Evolutionary conservation across 1,284 basidiomycete species (phyloP).

Genomic region (Malassezia globosa): DNA sequence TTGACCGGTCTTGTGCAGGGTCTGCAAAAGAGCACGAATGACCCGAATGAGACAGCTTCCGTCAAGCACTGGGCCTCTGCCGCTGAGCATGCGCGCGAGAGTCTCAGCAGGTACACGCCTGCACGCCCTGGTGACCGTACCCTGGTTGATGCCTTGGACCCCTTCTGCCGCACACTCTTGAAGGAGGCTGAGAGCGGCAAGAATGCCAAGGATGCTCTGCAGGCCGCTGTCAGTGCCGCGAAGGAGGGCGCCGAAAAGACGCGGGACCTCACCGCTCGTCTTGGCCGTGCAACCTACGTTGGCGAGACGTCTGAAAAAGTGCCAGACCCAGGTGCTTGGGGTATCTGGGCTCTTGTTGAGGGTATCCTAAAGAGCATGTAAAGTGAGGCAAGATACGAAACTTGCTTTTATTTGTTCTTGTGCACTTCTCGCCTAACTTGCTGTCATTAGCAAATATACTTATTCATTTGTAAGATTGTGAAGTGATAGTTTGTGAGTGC

Average conservation of each 20-base stretch:
- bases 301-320: constrained; percentile 41
- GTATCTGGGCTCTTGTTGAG: constrained; percentile 49
- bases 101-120: constrained; percentile 51
- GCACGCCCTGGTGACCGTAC: constrained; percentile 55
- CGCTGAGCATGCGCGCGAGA: constrained; percentile 32
- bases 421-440: too few relatives aligned
- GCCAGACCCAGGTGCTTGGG: constrained; percentile 56
- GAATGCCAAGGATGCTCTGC: constrained; percentile 33
- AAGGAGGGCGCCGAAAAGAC: constrained; percentile 52
- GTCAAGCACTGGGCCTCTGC: constrained; percentile 38
- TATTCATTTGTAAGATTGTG: too few relatives aligned
- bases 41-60: constrained; percentile 22
- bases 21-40: constrained; percentile 21
- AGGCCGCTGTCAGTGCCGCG: constrained; percentile 48
- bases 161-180: constrained; percentile 50
- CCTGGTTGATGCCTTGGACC: constrained; percentile 53
- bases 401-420: too few relatives aligned
- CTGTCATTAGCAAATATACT: too few relatives aligned
- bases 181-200: constrained; percentile 12
- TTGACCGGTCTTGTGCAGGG: constrained; percentile 50
- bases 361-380: constrained; percentile 36
- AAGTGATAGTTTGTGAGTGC: too few relatives aligned
- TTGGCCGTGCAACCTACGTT: constrained; percentile 54
- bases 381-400: not conserved
- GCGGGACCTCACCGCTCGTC: constrained; percentile 50